Conservation (phyloP, 306 rosid genomes). For the Cicer pinnatifidum region DNA sequence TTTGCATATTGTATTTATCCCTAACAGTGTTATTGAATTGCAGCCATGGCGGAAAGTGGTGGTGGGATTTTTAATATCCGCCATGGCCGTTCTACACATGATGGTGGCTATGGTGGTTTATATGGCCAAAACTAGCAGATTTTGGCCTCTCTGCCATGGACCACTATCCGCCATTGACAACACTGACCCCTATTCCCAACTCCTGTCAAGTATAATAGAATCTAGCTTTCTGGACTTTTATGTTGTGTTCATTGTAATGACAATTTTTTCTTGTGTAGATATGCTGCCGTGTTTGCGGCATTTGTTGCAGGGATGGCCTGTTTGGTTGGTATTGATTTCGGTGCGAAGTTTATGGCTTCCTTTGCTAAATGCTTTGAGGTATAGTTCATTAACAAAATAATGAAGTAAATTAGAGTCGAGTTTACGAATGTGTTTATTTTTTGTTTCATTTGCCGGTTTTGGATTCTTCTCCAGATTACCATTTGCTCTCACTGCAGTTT, state of each 20-base stretch:
- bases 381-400: conserved; percentile 25
- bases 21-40: neutral
- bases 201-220: conserved; percentile 1
- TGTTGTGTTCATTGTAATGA: conserved; percentile 44
- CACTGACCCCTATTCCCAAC: neutral
- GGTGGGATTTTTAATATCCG: no score
- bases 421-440: conserved; percentile 7
- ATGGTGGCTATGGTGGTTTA: no score
- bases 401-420: conserved; percentile 15
- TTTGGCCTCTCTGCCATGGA: no score
- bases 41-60: no score
- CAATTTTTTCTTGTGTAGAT: conserved; percentile 56
- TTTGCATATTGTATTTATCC: conserved; percentile 13
- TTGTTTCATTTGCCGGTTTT: conserved; percentile 29
- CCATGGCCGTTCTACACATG: no score
- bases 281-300: conserved; percentile 90
- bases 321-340: conserved; percentile 74
- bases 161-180: no score
- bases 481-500: conserved; percentile 27
- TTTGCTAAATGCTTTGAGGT: conserved; percentile 90
- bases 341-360: conserved; percentile 83
- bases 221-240: conserved; percentile 7
- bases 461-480: conserved; percentile 38
- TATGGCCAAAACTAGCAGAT: no score
- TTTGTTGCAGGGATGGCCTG: conserved; percentile 91